Evolutionary conservation across 2,329 filamentous ascomycete species (phyloP), one percentile per base, ranked within the genome.

Genomic region (Aphanocladium album): DNA sequence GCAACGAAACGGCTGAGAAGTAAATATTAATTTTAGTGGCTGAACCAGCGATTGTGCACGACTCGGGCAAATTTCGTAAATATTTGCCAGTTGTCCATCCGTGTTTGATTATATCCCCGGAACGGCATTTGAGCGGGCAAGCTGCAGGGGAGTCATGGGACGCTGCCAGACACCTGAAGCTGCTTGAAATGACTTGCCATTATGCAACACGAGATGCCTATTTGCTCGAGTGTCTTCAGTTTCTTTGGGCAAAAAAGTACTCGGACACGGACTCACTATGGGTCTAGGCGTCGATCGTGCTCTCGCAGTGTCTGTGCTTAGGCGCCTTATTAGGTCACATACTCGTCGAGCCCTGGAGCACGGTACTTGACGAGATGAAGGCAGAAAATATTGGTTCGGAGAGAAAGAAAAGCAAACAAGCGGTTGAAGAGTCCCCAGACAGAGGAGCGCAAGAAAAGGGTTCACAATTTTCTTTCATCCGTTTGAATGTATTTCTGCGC

Each of bases 271-370:
- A 58, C 56, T 41, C 35, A 23, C 12, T 41, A 58, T 51, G 56
- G 46, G 46, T 7, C 46, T 23, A n/a, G 56, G 46, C 46, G 56
- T 51, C 37, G 56, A 58, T 58, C 56, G 56, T 33, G 30, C 33
- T 23, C 27, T 39, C 19, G 9, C 30, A 57, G 30, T 50, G 56
- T 58, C 56, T 51, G 56, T 58, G 56, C 56, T 27, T 23, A 58
- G 23, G 35, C 33, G 21, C 43, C 46, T 58, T 43, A 46, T 35
- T 43, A 45, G 9, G 21, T 43, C 45, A 47, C 53, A n/a, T 30
- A 30, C 30, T 30, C 30, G 30, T 16, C 14, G 12, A 47, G 33
- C 33, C 33, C 33, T 19, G 19, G 45, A 51, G 45, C 33, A 17
- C 45, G 33, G 23, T 27, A 46, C 33, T 57, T 57, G 45, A 33